Evolutionary conservation across 1,139 yeast genomes (phyloP).

Genomic region (Lodderomyces metapsilosis): DNA sequence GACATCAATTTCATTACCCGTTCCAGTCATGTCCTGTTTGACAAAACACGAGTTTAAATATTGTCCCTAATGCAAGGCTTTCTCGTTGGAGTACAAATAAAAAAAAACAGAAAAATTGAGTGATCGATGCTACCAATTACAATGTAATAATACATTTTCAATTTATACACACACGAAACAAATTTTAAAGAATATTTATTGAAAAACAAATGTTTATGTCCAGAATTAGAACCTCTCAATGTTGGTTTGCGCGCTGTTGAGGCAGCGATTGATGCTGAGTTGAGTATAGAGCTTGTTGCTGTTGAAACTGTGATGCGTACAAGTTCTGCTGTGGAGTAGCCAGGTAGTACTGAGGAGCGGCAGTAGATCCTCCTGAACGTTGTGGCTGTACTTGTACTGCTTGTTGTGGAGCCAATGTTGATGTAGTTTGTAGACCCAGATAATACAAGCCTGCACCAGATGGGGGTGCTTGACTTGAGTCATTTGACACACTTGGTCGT

Average conservation of each 20-base stretch:
- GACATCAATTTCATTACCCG: background rate
- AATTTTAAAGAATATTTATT: background rate
- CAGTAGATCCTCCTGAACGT: conserved; percentile 4
- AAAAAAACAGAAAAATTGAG: background rate
- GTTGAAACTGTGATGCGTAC: conserved; percentile 6
- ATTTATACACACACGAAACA: background rate
- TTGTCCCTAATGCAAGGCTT: background rate
- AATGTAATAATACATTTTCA: background rate
- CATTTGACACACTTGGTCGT: conserved; percentile 9
- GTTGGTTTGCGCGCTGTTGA: conserved; percentile 7
- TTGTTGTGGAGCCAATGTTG: conserved; percentile 1
- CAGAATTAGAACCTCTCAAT: background rate
- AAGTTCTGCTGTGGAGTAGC: conserved; percentile 4
- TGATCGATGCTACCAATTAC: background rate
- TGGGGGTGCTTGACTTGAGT: conserved; percentile 4
- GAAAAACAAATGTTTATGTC: no score
- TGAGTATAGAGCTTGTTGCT: background rate
- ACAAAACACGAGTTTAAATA: no score
- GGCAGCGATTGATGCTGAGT: conserved; percentile 6
- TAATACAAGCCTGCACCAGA: conserved; percentile 8
- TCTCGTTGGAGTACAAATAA: background rate
- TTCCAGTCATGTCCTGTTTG: background rate
- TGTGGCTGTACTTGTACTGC: conserved; percentile 3
- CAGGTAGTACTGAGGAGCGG: conserved; percentile 3
- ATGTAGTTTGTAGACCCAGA: conserved; percentile 9